phyloP scores from a whole-genome alignment of 1,139 yeast genomes.

The Kurtzmaniella quercitrusa region DNA sequence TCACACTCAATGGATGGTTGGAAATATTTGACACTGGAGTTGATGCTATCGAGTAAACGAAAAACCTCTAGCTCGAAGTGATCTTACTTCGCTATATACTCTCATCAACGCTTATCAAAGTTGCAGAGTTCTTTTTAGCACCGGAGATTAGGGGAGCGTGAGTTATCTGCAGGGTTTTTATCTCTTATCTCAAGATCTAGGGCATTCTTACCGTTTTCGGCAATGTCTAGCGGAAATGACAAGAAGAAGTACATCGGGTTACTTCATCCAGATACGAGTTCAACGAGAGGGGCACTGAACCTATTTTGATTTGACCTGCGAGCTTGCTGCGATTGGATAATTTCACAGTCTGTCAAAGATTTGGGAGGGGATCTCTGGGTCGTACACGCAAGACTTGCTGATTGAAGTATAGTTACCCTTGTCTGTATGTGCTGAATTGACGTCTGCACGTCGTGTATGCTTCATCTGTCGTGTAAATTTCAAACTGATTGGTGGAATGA shows the following conservation, averaged over 20 bases:
- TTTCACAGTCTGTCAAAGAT: too few species aligned
- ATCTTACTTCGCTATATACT: neutral
- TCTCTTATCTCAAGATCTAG: neutral
- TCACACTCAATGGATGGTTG: too few species aligned
- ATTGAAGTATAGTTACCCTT: too few species aligned
- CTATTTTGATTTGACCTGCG: too few species aligned
- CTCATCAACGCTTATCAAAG: neutral
- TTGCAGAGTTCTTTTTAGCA: neutral
- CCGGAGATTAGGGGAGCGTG: neutral
- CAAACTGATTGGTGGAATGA: too few species aligned
- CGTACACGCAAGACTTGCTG: too few species aligned
- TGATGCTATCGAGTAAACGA: neutral
- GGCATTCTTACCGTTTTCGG: neutral
- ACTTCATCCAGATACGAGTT: neutral
- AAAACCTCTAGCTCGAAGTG: neutral
- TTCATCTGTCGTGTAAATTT: too few species aligned
- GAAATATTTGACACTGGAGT: too few species aligned
- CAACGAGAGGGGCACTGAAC: neutral
- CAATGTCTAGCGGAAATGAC: neutral
- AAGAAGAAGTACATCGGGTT: neutral
- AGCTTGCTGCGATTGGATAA: neutral
- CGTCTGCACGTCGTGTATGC: too few species aligned
- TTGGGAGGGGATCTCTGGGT: too few species aligned
- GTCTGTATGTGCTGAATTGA: too few species aligned
- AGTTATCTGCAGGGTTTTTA: neutral